phyloP scores from a whole-genome alignment of 495 filamentous ascomycete species.

The Saxophila tyrrhenica region DNA sequence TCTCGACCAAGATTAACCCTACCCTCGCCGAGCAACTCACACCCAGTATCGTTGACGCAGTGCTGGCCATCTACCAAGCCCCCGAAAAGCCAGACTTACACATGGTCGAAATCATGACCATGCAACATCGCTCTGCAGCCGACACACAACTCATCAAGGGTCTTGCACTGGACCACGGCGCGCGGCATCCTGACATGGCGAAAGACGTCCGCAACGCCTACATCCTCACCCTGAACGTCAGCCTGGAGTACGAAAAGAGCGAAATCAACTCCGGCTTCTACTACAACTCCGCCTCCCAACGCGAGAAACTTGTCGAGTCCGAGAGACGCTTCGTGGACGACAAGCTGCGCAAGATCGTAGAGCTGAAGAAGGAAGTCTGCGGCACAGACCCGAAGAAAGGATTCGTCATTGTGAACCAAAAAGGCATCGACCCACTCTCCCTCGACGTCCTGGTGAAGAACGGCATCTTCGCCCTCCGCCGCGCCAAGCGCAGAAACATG shows the following conservation, averaged over 20 bases:
- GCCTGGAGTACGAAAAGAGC: slow-evolving; percentile 95
- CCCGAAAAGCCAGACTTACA: slow-evolving; percentile 91
- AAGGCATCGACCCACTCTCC: slow-evolving; percentile 94
- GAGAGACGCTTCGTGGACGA: slow-evolving; percentile 93
- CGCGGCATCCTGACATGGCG: slow-evolving; percentile 95
- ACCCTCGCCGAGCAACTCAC: slow-evolving; percentile 84
- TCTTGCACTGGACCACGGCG: slow-evolving; percentile 88
- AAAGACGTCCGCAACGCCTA: slow-evolving; percentile 90
- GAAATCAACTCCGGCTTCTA: slow-evolving; percentile 99
- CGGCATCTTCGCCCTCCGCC: slow-evolving; percentile 82
- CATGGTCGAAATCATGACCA: slow-evolving; percentile 99
- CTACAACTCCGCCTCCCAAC: slow-evolving; percentile 91
- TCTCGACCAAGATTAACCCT: slow-evolving; percentile 85
- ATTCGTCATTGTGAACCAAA: slow-evolving; percentile 98
- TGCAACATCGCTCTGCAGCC: slow-evolving; percentile 93
- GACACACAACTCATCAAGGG: slow-evolving; percentile 94
- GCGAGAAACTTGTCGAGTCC: slow-evolving; percentile 94
- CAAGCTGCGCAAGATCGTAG: slow-evolving; percentile 94
- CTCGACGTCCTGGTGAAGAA: slow-evolving; percentile 96
- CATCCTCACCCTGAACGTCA: slow-evolving; percentile 92
- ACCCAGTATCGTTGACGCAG: slow-evolving; percentile 88
- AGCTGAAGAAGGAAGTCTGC: slow-evolving; percentile 96
- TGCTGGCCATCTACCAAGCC: slow-evolving; percentile 81
- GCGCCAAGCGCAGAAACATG: slow-evolving; percentile 98
- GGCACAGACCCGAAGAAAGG: slow-evolving; percentile 88